Base-by-base conservation (phyloP, 495 filamentous ascomycete species). In the Penicillium flavigenum region DNA sequence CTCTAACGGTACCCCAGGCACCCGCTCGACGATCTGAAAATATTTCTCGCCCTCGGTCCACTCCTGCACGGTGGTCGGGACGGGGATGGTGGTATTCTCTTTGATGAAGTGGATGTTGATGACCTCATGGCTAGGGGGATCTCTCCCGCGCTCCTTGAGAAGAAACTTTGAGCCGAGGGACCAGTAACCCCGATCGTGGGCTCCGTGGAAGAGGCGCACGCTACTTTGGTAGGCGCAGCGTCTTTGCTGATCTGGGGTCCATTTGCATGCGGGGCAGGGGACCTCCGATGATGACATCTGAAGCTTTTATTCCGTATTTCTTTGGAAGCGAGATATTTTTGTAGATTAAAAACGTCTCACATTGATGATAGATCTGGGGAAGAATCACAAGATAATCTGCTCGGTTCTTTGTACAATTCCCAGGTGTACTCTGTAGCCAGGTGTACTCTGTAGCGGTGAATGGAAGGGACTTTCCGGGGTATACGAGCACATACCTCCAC, bases 121-220 rank as follows among this genome's bases (percentile, higher is more conserved):
- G 20, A 55, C 56, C 47, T 69, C 63, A 48, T 43, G 24, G 38
- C 48, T 63, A 12, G 45, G 49, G 12, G 43, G 14, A 12, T 16
- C 14, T 29, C 31, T 31, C 8, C 53, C 57, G 26, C 60, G 57
- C n/a, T 72, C 70, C 49, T 72, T 72, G 8, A 51, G 20, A 8
- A 29, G 12, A 63, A 26, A 48, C 14, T 44, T 50, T 16, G 36
- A 43, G 24, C 46, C 46, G 22, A 34, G 39, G 39, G 24, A 6
- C 51, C 17, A 31, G 38, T 42, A 19, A 17, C 17, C 39, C 16
- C 17, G 26, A 34, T 22, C 10, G 38, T 24, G 17, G 6, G 26
- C 38, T 20, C 52, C 14, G 19, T 31, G 4, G 9, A 38, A 55
- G 7, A 36, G 32, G 43, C 26, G 50, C 36, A 36, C 44, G 34